Base-by-base conservation (phyloP, 1,284 basidiomycete species). In the Trametes hirsuta region DNA sequence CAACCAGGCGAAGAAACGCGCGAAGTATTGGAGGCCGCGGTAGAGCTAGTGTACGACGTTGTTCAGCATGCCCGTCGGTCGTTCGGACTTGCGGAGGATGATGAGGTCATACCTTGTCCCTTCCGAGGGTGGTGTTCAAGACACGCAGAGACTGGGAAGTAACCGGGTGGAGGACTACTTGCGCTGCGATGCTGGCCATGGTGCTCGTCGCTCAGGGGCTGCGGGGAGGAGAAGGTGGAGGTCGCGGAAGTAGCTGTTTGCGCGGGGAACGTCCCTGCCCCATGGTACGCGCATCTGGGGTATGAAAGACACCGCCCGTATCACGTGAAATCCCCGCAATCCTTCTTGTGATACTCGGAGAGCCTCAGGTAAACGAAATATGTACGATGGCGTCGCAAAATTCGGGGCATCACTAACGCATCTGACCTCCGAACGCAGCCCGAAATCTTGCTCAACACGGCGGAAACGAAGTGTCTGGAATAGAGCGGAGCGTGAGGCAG, bases 1-100 rank as follows among this genome's bases (percentile, higher is more conserved):
- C 70, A 86, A 87, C 93, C 93, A 99, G 0, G 95, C 90, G 63
- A 95, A 84, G 74, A 98, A 90, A 24, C 97, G 89, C 48, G 97
- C 83, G 65, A 94, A 88, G 77, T 96, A 98, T 79, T 99, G 97
- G 61, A 96, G 76, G 30, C 94, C 85, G 68, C 97, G 90, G 77
- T 98, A 97, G 40, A 88, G 81, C 94, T 96, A 59, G 5, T 6
- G 39, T 22, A 57, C 59, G 37, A 45, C 22, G 40, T 36, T 21
- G 12, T 42, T 53, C 21, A 58, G 45, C 24, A 42, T 24, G 36
- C 41, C 53, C 14, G 30, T 30, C 30, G 40, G 14, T 47, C 35
- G 22, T 14, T 51, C 48, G 56, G 48, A 39, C 44, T 47, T 52
- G 51, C 49, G 51, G 15, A 64, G 11, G 53, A 35, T 30, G 52